Base-by-base conservation (phyloP, 139 green algal species). In the Chlorella vulgaris region DNA sequence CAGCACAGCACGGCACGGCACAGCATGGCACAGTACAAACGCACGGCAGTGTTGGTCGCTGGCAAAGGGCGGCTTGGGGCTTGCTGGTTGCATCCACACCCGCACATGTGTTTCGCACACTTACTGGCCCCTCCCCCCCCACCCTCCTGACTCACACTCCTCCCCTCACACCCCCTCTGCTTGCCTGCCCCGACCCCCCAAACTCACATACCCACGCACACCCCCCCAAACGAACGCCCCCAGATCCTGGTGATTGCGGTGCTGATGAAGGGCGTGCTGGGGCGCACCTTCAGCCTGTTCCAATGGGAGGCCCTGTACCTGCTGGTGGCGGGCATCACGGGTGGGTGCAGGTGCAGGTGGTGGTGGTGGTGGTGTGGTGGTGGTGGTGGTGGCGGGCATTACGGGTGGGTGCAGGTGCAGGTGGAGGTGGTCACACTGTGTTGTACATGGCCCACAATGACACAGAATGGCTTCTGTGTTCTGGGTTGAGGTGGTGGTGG, bases 301-400 rank as follows among this genome's bases (percentile, higher is more conserved):
- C 92, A 98, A 83, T 99, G 95, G 89, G 96, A 99, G 83, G 96
- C 96, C 19, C 87, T 99, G 8, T 93, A 95, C 76, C 88, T 99
- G 81, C 93, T 99, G 38, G 90, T 99, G 26, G 91, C 92, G 19
- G 94, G 96, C 82, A 98, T 99, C 83, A 98, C 95, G 19, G 70
- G 70, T 77, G 70, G 5, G 69, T 33, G 18, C 8, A 26, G 47
- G 15, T 58, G 47, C 15, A 24, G 10, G 47, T 58, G 47, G 10
- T 58, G 47, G 10, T 58, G 47, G 15, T 58, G 47, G 13, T 58
- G 10, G 13, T 58, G 15, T 24, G 47, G 13, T 15, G 10, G 47
- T 15, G 10, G 47, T 58, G 10, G 47, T 58, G 15, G 10, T 58
- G 47, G 15, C 47, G 13, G 47, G 96, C 82, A 98, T 99, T 82